Conservation (phyloP, 2,329 filamentous ascomycete species). For the Aspergillus luchuensis region DNA sequence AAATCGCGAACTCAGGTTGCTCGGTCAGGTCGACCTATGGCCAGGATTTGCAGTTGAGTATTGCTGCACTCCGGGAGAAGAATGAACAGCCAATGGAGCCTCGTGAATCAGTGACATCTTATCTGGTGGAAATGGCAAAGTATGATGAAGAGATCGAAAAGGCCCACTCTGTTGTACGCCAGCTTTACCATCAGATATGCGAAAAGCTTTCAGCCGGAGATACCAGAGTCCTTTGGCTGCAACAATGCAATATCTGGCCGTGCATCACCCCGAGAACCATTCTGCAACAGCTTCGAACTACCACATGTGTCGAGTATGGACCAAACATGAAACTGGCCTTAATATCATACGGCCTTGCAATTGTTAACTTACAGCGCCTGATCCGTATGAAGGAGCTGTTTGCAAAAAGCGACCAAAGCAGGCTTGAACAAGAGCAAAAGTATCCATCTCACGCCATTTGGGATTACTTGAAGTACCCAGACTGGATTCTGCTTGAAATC, state of each 20-base stretch:
- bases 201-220: conserved; percentile 28
- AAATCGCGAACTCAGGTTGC: conserved; percentile 26
- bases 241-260: conserved; percentile 46
- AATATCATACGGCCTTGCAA: conserved; percentile 42
- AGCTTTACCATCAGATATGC: conserved; percentile 17
- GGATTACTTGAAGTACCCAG: conserved; percentile 55
- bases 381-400: conserved; percentile 45
- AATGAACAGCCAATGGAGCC: neutral
- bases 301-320: conserved; percentile 31
- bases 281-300: conserved; percentile 47
- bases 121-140: neutral
- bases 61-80: conserved; percentile 33
- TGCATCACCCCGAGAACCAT: conserved; percentile 43
- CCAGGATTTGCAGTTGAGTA: conserved; percentile 41
- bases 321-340: conserved; percentile 41
- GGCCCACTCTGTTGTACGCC: conserved; percentile 22
- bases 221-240: conserved; percentile 42
- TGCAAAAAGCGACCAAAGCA: conserved; percentile 31
- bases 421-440: conserved; percentile 20
- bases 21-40: conserved; percentile 40
- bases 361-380: conserved; percentile 48
- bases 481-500: conserved; percentile 69
- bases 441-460: conserved; percentile 26
- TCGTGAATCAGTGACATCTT: neutral
- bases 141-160: conserved; percentile 22